Evolutionary conservation across 2,329 filamentous ascomycete species (phyloP), one percentile per base, ranked within the genome.

Genomic region (Mollisiaceae sp.): DNA sequence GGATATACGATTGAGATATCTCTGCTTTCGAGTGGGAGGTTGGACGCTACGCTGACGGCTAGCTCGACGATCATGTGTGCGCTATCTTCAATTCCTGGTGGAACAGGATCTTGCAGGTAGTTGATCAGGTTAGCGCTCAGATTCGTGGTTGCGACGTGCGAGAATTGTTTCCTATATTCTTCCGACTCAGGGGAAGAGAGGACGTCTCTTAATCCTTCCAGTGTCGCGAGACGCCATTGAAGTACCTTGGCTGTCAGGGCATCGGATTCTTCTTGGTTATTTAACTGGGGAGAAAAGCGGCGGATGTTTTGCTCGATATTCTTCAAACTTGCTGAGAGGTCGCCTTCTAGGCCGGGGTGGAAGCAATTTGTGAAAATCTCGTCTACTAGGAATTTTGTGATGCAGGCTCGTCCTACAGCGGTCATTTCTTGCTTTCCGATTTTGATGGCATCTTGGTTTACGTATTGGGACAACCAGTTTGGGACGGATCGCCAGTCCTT

Each of bases 341-440:
- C 83, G 0, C 86, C 83, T 60, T 97, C 93, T 14, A 99, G 84
- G 11, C 90, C 90, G 0, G 95, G 95, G 75, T 99, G 95, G 80
- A 99, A 98, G 78, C 91, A 94, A 62, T 90, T 89, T 77, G 96
- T 89, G 77, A 98, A 97, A 52, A 98, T 86, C 75, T 97, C 92
- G 56, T 97, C 92, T 27, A 94, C 89, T 6, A 99, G 81, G 93
- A 94, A 99, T 66, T 89, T 87, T 35, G 91, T 91, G 71, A 99
- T 93, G 69, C 94, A 88, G 14, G 94, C 93, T 62, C 94, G 88
- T 18, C 95, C 95, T 27, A 97, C 91, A 5, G 94, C 94, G 8
- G 93, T 98, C 95, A 99, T 99, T 78, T 99, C 95, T 77, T 97
- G 94, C 75, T 94, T 97, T 67, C 94, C 95, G 11, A 90, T 93